Conservation (phyloP, 768 basidiomycete species). For the Amanita muscaria region DNA sequence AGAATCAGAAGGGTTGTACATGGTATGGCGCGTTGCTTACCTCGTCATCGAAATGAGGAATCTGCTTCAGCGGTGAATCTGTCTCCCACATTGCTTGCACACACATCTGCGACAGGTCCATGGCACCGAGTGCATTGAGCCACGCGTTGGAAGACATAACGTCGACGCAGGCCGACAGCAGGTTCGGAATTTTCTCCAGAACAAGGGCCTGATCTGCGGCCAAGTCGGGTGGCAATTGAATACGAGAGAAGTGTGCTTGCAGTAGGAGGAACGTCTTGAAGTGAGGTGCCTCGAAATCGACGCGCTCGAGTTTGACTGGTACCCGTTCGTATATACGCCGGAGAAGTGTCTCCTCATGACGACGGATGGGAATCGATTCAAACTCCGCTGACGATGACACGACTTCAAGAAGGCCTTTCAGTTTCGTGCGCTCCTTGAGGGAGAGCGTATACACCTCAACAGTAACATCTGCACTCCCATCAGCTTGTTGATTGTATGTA, state of each 20-base stretch:
- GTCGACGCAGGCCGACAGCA: constrained; percentile 91
- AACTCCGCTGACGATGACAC: constrained; percentile 97
- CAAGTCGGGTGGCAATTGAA: constrained; percentile 88
- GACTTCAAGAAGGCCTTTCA: constrained; percentile 94
- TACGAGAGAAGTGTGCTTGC: constrained; percentile 93
- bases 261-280: constrained; percentile 98
- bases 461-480: constrained; percentile 62
- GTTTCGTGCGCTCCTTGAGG: constrained; percentile 91
- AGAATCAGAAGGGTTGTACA: neutral
- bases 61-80: constrained; percentile 90
- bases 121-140: constrained; percentile 89
- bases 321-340: constrained; percentile 92
- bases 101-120: constrained; percentile 99
- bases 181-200: constrained; percentile 82
- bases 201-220: constrained; percentile 86
- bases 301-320: constrained; percentile 81
- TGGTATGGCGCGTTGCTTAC: constrained; percentile 30
- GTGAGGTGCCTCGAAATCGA: constrained; percentile 88
- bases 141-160: constrained; percentile 97
- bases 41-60: constrained; percentile 92
- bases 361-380: constrained; percentile 88
- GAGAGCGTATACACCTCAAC: constrained; percentile 96
- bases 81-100: constrained; percentile 98
- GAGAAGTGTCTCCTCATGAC: constrained; percentile 81
- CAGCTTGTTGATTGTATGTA: neutral